phyloP scores from a whole-genome alignment of 306 rosid genomes.

The Alnus rubra region DNA sequence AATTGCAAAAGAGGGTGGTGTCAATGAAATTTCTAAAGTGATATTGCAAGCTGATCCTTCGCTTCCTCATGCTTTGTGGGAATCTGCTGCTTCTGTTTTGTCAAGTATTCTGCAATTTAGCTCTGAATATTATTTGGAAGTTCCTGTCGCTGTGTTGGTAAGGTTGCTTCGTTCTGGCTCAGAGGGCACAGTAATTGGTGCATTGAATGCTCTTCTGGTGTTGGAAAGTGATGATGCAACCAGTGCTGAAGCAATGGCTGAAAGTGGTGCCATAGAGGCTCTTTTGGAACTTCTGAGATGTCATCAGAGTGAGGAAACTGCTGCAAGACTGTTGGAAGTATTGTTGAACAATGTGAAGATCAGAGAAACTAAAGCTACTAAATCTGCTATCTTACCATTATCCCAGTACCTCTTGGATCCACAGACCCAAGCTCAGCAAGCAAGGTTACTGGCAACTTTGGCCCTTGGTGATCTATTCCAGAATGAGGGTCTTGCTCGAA shows the following conservation, averaged over 20 bases:
- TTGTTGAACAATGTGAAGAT: conserved; percentile 91
- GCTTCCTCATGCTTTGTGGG: conserved; percentile 96
- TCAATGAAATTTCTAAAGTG: conserved; percentile 84
- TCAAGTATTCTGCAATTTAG: conserved; percentile 94
- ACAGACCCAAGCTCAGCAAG: conserved; percentile 96
- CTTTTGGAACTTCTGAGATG: conserved; percentile 90
- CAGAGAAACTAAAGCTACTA: conserved; percentile 89
- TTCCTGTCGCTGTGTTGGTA: conserved; percentile 95
- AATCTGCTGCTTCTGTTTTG: conserved; percentile 93
- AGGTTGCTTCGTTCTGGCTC: conserved; percentile 93
- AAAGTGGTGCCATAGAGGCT: conserved; percentile 99
- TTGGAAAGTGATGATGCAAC: conserved; percentile 94
- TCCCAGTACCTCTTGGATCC: conserved; percentile 99
- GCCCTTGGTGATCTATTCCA: conserved; percentile 98
- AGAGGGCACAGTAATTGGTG: conserved; percentile 81
- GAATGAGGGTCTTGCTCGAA: conserved; percentile 93
- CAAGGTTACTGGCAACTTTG: conserved; percentile 94
- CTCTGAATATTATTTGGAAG: conserved; percentile 96
- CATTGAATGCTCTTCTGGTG: conserved; percentile 94
- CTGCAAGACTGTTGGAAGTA: conserved; percentile 94
- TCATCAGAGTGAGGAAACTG: conserved; percentile 94
- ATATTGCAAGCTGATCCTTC: conserved; percentile 93
- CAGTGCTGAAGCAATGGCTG: conserved; percentile 99
- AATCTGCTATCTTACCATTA: conserved; percentile 83
- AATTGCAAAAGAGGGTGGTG: conserved; percentile 98